Conservation (phyloP, 1,284 basidiomycete genomes). For the Wallemia ichthyophaga region DNA sequence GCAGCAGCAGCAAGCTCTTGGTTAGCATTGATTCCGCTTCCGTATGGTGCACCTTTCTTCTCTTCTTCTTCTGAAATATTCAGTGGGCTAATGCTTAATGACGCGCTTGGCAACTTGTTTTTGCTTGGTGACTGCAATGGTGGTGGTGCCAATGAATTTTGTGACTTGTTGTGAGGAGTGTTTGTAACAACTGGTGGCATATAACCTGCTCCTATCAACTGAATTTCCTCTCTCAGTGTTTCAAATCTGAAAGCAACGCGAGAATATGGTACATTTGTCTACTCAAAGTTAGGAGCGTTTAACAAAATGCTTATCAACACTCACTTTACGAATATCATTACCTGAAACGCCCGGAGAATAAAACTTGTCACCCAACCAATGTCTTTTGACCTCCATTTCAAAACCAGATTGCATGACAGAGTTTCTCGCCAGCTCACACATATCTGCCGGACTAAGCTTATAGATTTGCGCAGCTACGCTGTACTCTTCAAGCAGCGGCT, state of each 20-base stretch:
- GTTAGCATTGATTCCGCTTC: neutral
- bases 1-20: neutral
- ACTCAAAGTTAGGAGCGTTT: neutral
- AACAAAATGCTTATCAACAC: neutral
- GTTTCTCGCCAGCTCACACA: constrained; percentile 74
- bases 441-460: constrained; percentile 39
- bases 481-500: constrained; percentile 88
- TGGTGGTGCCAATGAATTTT: neutral
- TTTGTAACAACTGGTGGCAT: neutral
- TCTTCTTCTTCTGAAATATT: neutral
- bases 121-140: neutral
- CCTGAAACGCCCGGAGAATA: constrained; percentile 60
- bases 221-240: constrained; percentile 57
- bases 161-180: neutral
- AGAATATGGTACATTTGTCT: constrained; percentile 76
- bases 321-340: constrained; percentile 69
- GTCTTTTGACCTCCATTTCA: constrained; percentile 93
- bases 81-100: neutral
- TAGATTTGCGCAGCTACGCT: constrained; percentile 93
- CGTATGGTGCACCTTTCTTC: neutral
- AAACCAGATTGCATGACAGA: constrained; percentile 90
- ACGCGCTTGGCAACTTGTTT: neutral
- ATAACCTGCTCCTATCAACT: constrained; percentile 9
- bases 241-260: constrained; percentile 64
- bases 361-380: constrained; percentile 79